These are phyloP conservation scores for Ophiognomonia clavigignenti-juglandacearum DNA, from an alignment of 2,329 filamentous ascomycete genomes.

Conservation along the genomic window DNA sequence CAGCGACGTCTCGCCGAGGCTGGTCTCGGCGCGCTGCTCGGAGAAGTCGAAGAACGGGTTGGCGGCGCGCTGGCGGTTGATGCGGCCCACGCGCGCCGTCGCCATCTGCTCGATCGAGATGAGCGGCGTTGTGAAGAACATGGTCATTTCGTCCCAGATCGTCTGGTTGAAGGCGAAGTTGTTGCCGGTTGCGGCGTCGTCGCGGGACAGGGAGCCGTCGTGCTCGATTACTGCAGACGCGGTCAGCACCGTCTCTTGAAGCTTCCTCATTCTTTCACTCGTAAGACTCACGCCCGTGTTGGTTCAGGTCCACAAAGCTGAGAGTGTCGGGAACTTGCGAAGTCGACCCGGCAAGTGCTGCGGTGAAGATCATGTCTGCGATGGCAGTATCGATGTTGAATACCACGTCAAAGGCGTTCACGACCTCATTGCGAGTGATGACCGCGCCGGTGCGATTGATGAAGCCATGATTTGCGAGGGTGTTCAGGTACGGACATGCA, in stretches of 20 bases:
- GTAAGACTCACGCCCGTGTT: background rate
- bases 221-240: background rate
- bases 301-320: background rate
- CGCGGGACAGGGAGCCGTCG: background rate
- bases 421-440: background rate
- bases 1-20: background rate
- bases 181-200: background rate
- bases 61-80: constrained; percentile 1
- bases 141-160: background rate
- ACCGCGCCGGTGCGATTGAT: background rate
- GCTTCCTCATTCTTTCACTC: background rate
- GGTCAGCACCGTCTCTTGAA: background rate
- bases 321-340: background rate
- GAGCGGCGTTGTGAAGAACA: background rate
- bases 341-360: background rate
- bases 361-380: background rate
- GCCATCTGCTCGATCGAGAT: background rate
- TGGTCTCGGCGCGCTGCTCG: background rate
- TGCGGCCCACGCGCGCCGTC: background rate
- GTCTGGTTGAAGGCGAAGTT: background rate
- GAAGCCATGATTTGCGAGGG: background rate
- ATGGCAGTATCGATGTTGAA: background rate
- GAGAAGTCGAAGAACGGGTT: background rate
- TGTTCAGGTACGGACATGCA: background rate
- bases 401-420: background rate